Conservation (phyloP, 495 filamentous ascomycete species). For the Elasticomyces elasticus region DNA sequence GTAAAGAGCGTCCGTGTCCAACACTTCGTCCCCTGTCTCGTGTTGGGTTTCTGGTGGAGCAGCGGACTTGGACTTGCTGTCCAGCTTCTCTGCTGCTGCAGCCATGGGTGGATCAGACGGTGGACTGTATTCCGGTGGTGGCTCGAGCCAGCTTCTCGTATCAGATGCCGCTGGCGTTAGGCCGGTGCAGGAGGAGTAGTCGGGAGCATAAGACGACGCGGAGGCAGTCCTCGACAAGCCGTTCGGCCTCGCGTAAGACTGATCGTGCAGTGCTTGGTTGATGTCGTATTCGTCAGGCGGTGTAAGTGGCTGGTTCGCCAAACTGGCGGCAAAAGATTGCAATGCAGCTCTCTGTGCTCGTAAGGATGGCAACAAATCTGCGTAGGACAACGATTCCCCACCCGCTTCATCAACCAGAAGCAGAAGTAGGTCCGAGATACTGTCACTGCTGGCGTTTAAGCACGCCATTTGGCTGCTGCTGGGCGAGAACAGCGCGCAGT, state of each 20-base stretch:
- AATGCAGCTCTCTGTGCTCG: background rate
- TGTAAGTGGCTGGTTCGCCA: background rate
- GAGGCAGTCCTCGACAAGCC: background rate
- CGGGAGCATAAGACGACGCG: background rate
- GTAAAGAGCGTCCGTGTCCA: constrained; percentile 9
- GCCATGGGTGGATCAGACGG: background rate
- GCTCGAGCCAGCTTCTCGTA: constrained; percentile 14
- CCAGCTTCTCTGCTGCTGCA: background rate
- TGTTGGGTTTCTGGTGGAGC: background rate
- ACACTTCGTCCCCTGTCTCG: constrained; percentile 3
- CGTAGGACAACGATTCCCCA: background rate
- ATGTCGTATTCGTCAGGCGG: background rate
- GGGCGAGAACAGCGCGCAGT: background rate
- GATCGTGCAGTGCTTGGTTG: background rate
- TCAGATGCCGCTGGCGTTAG: constrained; percentile 8
- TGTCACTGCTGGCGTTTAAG: background rate
- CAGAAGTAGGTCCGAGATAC: background rate
- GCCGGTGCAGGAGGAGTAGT: constrained; percentile 2
- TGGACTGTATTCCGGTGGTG: constrained; percentile 18
- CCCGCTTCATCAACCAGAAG: background rate
- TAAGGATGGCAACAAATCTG: background rate
- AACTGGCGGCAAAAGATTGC: background rate
- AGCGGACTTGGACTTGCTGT: background rate
- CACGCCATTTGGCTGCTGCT: background rate
- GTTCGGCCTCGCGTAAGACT: background rate